These are phyloP conservation scores for Cordyceps fumosorosea DNA, from an alignment of 2,329 filamentous ascomycete species.

Conservation along the genomic window DNA sequence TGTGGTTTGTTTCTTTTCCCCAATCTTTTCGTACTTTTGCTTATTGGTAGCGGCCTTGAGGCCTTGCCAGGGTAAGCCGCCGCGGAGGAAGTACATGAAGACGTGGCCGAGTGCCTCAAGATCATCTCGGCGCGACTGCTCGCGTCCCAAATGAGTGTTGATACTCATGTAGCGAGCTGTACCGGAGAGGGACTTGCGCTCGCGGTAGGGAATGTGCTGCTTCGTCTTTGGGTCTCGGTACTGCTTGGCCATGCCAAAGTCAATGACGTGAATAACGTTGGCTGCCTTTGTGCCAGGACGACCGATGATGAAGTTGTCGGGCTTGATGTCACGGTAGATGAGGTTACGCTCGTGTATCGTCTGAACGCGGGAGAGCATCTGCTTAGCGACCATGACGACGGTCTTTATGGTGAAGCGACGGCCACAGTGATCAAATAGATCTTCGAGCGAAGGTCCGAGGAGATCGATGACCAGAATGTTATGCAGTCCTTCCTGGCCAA, in stretches of 20 bases:
- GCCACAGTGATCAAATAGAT: conserved; percentile 96
- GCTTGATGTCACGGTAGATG: conserved; percentile 98
- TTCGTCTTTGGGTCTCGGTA: conserved; percentile 98
- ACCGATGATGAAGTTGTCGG: conserved; percentile 97
- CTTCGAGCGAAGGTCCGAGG: conserved; percentile 87
- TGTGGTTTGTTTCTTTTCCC: conserved; percentile 99
- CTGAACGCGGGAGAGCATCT: conserved; percentile 93
- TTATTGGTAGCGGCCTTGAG: conserved; percentile 72
- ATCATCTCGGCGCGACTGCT: conserved; percentile 94
- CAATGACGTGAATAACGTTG: conserved; percentile 96
- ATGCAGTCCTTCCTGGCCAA: conserved; percentile 95
- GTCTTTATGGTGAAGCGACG: conserved; percentile 95
- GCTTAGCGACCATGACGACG: conserved; percentile 97
- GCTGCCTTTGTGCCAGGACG: conserved; percentile 87
- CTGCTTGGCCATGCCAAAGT: conserved; percentile 99
- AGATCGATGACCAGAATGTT: conserved; percentile 98
- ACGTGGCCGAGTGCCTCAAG: conserved; percentile 78
- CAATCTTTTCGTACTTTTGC: conserved; percentile 99
- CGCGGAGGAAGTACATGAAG: conserved; percentile 69
- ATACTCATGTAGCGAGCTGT: conserved; percentile 99
- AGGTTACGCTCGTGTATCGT: conserved; percentile 98
- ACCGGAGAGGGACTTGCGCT: conserved; percentile 92
- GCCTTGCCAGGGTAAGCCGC: conserved; percentile 65
- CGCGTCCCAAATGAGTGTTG: conserved; percentile 94
- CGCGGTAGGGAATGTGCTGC: conserved; percentile 95